These are phyloP conservation scores for Aspergillus sclerotioniger DNA, from an alignment of 495 filamentous ascomycete genomes.

Conservation along the genomic window DNA sequence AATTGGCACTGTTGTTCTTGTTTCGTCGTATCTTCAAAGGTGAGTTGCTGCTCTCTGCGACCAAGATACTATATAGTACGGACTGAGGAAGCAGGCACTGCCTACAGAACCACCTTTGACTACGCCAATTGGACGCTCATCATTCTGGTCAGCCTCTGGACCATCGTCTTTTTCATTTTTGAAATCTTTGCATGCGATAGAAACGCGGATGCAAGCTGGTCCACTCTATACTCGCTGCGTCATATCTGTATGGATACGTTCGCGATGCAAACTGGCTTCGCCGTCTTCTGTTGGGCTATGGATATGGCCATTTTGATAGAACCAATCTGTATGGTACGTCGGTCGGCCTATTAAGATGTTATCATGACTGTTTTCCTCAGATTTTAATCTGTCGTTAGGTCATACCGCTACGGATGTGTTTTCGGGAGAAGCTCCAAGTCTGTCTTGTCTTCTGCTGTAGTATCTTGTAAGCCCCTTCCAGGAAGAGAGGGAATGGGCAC, in stretches of 20 bases:
- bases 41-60: neutral
- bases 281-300: neutral
- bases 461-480: no score
- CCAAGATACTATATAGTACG: no score
- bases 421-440: no score
- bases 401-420: no score
- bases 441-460: no score
- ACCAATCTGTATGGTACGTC: neutral
- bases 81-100: neutral
- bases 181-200: no score
- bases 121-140: conserved; percentile 3
- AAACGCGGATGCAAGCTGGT: neutral
- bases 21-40: conserved; percentile 4
- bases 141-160: neutral
- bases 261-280: conserved; percentile 1
- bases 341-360: no score
- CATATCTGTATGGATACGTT: neutral
- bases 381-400: no score
- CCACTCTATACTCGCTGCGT: neutral
- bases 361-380: no score
- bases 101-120: neutral
- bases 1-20: neutral
- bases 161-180: neutral
- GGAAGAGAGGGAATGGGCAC: neutral
- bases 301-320: conserved; percentile 1